Evolutionary conservation across 2,329 filamentous ascomycete species (phyloP).

Genomic region (Trichoderma breve): DNA sequence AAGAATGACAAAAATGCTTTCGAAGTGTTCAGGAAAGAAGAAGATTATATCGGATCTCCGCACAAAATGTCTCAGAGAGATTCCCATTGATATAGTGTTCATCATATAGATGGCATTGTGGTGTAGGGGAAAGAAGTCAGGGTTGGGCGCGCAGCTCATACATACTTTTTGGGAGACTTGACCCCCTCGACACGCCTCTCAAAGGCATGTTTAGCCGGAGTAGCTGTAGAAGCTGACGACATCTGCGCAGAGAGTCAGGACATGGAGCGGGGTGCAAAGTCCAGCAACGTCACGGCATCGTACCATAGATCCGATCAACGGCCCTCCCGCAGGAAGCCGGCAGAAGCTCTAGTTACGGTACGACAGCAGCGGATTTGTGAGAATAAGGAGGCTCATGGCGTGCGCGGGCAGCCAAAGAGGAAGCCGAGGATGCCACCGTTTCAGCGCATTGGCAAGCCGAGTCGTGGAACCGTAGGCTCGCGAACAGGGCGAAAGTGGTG

Average conservation of each 20-base stretch:
- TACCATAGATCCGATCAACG: conserved; percentile 22
- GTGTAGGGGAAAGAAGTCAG: background rate
- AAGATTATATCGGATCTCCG: conserved; percentile 71
- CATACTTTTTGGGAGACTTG: conserved; percentile 87
- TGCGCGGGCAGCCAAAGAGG: conserved; percentile 23
- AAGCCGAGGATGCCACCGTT: conserved; percentile 17
- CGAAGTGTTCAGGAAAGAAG: conserved; percentile 55
- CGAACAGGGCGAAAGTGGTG: background rate
- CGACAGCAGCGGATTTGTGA: conserved; percentile 4
- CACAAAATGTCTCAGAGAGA: conserved; percentile 96
- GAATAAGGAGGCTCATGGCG: conserved; percentile 14
- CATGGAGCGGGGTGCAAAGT: conserved; percentile 11
- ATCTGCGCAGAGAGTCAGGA: conserved; percentile 44
- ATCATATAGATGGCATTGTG: conserved; percentile 54
- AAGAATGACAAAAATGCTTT: background rate
- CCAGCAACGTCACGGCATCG: conserved; percentile 8
- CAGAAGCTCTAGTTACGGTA: conserved; percentile 19
- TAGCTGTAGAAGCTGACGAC: conserved; percentile 71
- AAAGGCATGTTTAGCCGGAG: conserved; percentile 70
- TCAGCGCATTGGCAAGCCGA: conserved; percentile 25
- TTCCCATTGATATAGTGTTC: conserved; percentile 98
- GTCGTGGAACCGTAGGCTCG: conserved; percentile 18
- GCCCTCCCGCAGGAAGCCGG: conserved; percentile 20
- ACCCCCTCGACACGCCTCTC: conserved; percentile 79
- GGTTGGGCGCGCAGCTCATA: background rate